Percentiles rank a stretch among this genome's conserved stretches.
Evolutionary conservation across 1,284 basidiomycete genomes (phyloP).

Genomic region (Malassezia caprae): DNA sequence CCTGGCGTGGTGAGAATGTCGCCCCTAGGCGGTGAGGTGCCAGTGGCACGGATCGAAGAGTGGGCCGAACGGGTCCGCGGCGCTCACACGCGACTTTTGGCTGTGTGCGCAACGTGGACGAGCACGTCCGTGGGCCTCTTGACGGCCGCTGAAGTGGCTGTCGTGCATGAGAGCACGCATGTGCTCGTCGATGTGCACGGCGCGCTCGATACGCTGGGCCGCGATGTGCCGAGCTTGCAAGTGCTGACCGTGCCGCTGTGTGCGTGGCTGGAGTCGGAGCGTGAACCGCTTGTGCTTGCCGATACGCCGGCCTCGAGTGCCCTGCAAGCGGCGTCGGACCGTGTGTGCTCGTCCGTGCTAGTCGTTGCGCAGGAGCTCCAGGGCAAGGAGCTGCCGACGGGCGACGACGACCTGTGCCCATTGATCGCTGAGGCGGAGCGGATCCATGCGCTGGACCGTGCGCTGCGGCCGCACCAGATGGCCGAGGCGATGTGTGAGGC

Average conservation of each 20-base stretch:
- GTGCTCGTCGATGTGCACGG: neutral
- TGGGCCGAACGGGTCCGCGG: neutral
- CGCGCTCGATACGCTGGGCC: neutral
- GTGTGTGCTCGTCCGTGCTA: constrained; percentile 34
- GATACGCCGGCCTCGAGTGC: neutral
- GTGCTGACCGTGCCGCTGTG: constrained; percentile 3
- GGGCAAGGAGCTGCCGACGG: neutral
- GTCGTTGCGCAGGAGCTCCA: constrained; percentile 40
- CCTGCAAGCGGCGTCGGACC: constrained; percentile 9
- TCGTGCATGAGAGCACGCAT: neutral
- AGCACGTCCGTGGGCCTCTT: neutral
- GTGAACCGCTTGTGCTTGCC: neutral
- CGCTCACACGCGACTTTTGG: neutral
- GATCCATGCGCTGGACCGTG: neutral
- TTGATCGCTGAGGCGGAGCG: neutral
- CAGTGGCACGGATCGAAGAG: neutral
- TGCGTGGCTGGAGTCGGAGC: neutral
- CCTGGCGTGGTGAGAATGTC: neutral
- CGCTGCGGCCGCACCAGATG: constrained; percentile 3
- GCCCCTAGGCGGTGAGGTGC: neutral
- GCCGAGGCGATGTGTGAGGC: constrained; percentile 4
- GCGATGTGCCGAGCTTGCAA: neutral
- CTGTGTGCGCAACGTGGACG: neutral
- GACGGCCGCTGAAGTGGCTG: neutral
- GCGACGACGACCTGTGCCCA: neutral